These are phyloP conservation scores for Trichoderma sp. DNA, from an alignment of 2,329 filamentous ascomycete genomes.

Conservation along the genomic window DNA sequence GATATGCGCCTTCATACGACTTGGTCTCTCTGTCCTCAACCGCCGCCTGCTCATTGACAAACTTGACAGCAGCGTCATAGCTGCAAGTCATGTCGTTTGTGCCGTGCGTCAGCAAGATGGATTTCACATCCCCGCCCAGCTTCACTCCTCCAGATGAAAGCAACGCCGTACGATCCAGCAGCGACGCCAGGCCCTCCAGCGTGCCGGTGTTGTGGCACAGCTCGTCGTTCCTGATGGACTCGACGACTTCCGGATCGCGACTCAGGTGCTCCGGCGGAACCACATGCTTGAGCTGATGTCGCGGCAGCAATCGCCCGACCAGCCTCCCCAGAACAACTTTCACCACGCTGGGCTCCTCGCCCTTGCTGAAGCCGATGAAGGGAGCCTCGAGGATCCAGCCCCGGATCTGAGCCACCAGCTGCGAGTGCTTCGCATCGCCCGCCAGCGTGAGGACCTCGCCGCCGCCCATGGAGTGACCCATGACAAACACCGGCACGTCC, in stretches of 20 bases:
- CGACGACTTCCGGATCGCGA: slow-evolving; percentile 65
- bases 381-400: slow-evolving; percentile 79
- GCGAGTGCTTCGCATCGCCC: slow-evolving; percentile 50
- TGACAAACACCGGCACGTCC: slow-evolving; percentile 70
- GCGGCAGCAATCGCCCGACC: slow-evolving; percentile 67
- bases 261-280: slow-evolving; percentile 66
- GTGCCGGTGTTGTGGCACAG: slow-evolving; percentile 84
- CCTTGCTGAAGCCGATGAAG: slow-evolving; percentile 71
- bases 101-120: slow-evolving; percentile 75
- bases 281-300: slow-evolving; percentile 64
- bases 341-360: slow-evolving; percentile 62
- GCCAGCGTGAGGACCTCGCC: slow-evolving; percentile 69
- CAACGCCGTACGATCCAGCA: slow-evolving; percentile 71
- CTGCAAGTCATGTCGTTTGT: slow-evolving; percentile 70
- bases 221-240: slow-evolving; percentile 63
- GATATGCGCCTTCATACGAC: slow-evolving; percentile 75
- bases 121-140: slow-evolving; percentile 56
- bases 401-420: slow-evolving; percentile 61
- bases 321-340: slow-evolving; percentile 68
- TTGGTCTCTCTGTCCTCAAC: slow-evolving; percentile 70
- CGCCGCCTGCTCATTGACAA: slow-evolving; percentile 57
- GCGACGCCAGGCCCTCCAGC: slow-evolving; percentile 72
- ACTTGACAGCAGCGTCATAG: slow-evolving; percentile 64
- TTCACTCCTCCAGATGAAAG: slow-evolving; percentile 58
- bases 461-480: slow-evolving; percentile 92